Base-by-base conservation (phyloP, 192 early-diverging fungal species). In the Coemansia brasiliensis region DNA sequence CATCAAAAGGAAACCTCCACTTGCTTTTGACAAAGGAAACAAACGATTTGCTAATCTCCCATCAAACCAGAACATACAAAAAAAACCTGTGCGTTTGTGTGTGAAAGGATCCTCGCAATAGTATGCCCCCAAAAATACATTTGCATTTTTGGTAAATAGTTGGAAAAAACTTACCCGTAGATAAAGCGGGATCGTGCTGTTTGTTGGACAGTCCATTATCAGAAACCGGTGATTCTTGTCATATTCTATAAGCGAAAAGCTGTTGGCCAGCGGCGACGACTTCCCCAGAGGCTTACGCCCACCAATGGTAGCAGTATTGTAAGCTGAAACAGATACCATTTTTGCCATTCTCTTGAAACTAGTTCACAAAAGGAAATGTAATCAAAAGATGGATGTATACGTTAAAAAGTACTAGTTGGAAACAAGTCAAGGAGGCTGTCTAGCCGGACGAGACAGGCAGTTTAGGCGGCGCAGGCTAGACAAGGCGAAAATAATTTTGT, bases 161-260 rank as follows among this genome's bases (percentile, higher is more conserved):
- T 45, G 51, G 51, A 42, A 29, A 18, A 55, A 20, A 13, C 29
- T 60, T 77, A 67, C 74, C 65, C 82, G 74, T 18, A 94, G 54
- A 61, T 93, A 94, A 29, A 84, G 80, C 4, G 84, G 80, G 11
- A 97, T 72, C 5, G 87, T 93, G 40, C 85, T 84, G 57, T 88
- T 85, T 11, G 91, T 92, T 5, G 94, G 94, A 54, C 94, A 95
- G 67, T 97, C 94, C 57, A 94, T 85, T 65, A 97, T 92, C 42
- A 97, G 78, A 65, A 97, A 97, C 10, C 90, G 85, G 54, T 93
- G 74, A 49, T 63, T 39, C 42, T 68, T 57, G 57, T 65, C 68
- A 42, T 78, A 78, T 44, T 73, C 67, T 38, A 82, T 69, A 37
- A 82, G 60, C 32, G 80, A 80, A 39, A 80, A 80, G 35, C 68